Evolutionary conservation across 1,284 basidiomycete genomes (phyloP), one percentile per base, ranked within the genome.

Genomic region (Phellopilus nigrolimitatus): DNA sequence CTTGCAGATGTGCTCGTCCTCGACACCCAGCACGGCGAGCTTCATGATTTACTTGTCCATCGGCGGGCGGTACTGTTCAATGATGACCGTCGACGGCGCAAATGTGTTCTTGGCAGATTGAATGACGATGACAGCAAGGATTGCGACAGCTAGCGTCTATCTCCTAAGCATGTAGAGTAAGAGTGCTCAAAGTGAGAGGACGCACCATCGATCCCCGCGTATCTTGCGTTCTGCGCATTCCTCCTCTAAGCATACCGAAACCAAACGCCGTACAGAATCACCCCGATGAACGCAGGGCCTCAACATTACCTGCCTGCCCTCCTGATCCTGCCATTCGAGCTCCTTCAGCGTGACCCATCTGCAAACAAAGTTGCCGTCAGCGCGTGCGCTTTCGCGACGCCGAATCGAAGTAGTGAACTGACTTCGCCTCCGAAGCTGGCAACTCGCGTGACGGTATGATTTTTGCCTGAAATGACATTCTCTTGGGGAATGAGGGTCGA

Each of bases 41-140:
- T 86, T 85, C 83, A 91, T 88, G 59, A 84, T 88, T 21, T 89
- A 76, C 54, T 81, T 82, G 57, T 78, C 84, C 30, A 89, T 75
- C 0, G 91, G 88, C 0, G 91, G 89, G 25, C 91, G 80, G 66
- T 84, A 95, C 66, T 95, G 92, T 64, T 95, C 90, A 57, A 95
- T 82, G 54, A 97, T 74, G 49, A 95, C 78, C 1, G 90, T 93
- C 0, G 84, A 88, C 0, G 69, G 65, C 27, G 71, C 82, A 67
- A 82, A 91, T 19, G 76, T 74, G 56, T 78, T 73, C 9, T 77
- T 79, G 65, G 81, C 82, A 37, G 86, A 88, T 21, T 78, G 78
- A 40, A 97, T 73, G 17, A n/a, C n/a, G n/a, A n/a, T n/a, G n/a
- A 95, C 68, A 4, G 91, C 81, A 15, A 95, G 70, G 49, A 95